Conservation (phyloP, 73 alveolate genomes). For the Diophrys sp. region DNA sequence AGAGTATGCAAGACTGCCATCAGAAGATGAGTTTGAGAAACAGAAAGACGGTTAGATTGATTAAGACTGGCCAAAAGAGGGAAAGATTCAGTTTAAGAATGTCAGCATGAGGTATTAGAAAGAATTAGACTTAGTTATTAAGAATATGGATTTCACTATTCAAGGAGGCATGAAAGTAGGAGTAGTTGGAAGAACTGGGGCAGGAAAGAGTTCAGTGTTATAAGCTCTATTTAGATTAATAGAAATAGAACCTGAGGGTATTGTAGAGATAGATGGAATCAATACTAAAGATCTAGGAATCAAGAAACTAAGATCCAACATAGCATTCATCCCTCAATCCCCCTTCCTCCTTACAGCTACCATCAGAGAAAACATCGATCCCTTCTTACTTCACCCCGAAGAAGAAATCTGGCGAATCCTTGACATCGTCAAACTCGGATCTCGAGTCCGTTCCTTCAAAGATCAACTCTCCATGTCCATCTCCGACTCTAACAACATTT, state of each 20-base stretch:
- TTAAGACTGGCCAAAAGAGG: too few relatives aligned
- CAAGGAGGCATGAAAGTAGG: too few relatives aligned
- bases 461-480: slow-evolving; percentile 4
- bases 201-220: too few relatives aligned
- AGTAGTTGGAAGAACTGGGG: too few relatives aligned
- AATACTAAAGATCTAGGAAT: slow-evolving; percentile 46
- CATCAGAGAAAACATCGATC: slow-evolving; percentile 63
- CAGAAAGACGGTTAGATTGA: too few relatives aligned
- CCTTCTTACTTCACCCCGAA: slow-evolving; percentile 46
- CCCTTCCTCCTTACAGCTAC: slow-evolving; percentile 61
- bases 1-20: neutral
- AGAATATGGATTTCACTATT: too few relatives aligned
- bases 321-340: slow-evolving; percentile 62
- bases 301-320: slow-evolving; percentile 51
- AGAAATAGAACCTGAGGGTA: slow-evolving; percentile 32
- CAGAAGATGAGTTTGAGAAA: neutral
- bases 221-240: too few relatives aligned
- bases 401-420: slow-evolving; percentile 53
- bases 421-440: slow-evolving; percentile 44
- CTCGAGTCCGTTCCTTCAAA: slow-evolving; percentile 12
- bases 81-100: too few relatives aligned
- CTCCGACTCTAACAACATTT: slow-evolving; percentile 20
- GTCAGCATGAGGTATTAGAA: too few relatives aligned
- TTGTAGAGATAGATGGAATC: slow-evolving; percentile 46
- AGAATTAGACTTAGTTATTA: too few relatives aligned